Percentiles rank a stretch among this genome's conserved stretches.
phyloP scores from a whole-genome alignment of 805 yeast species.

The Candida namnaoensis region DNA sequence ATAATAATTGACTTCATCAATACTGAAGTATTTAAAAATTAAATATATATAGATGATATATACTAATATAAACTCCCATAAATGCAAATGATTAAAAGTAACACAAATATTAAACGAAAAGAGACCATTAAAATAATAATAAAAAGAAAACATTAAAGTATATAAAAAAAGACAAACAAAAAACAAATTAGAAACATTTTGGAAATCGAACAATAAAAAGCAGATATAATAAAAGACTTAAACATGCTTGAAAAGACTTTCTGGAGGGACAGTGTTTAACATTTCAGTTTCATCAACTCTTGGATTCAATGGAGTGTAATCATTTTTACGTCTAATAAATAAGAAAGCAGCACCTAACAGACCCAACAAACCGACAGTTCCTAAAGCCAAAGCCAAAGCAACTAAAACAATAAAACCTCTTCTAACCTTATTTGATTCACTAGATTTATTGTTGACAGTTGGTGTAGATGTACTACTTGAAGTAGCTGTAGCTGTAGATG shows the following conservation, averaged over 20 bases:
- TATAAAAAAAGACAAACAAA: not conserved
- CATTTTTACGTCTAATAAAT: conserved; percentile 28
- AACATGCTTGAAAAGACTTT: conserved; percentile 31
- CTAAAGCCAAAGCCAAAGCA: conserved; percentile 60
- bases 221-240: not conserved
- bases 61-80: too few species aligned
- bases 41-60: too few species aligned
- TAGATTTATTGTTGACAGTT: conserved; percentile 1
- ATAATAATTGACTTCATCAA: too few species aligned
- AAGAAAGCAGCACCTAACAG: conserved; percentile 27
- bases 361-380: conserved; percentile 32
- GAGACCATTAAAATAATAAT: too few species aligned
- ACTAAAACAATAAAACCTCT: conserved; percentile 64
- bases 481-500: conserved; percentile 4
- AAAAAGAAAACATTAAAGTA: too few species aligned
- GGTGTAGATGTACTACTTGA: conserved; percentile 11
- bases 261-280: conserved; percentile 57
- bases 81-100: too few species aligned
- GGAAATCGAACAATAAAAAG: not conserved
- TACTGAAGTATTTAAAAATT: too few species aligned
- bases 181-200: not conserved
- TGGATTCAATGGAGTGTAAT: conserved; percentile 37
- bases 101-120: too few species aligned
- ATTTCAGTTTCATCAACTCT: conserved; percentile 53
- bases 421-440: conserved; percentile 18